Base-by-base conservation (phyloP, 345 rosid species). In the Brassica incana region DNA sequence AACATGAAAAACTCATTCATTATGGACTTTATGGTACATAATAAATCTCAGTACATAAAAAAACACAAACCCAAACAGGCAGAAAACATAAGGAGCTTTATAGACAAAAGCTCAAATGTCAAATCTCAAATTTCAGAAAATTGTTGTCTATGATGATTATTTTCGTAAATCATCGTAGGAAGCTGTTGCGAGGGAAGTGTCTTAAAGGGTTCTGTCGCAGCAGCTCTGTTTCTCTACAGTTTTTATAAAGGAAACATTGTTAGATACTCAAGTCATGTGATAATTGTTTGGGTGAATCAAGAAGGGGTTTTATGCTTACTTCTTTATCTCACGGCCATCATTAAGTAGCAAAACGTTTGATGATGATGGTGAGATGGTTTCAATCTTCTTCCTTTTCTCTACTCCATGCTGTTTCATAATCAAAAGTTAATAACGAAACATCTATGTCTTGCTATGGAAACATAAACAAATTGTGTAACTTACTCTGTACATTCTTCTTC, bases 401-500 rank as follows among this genome's bases (percentile, higher is more conserved):
- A 6, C 73, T 18, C 20, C 67, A n/a, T 81, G 75, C 77, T 65
- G 48, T 67, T 40, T 25, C 50, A n/a, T 3, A 65, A 69, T 30
- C 45, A 58, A 43, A 43, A 33, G 67, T 70, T 15, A 74, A 33
- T 35, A 27, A 25, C 5, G 45, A 59, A 11, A 45, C 52, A 43
- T 65, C 20, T 8, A 1, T 50, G 5, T 40, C 50, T 43, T 27
- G 33, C 1, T 58, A 18, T 7, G 10, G 6, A 33, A 38, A 33
- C 40, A 11, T n/a, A 15, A n/a, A 2, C 5, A 2, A 35, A 43
- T 3, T 8, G 15, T 10, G 29, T 43, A 63, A 86, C 97, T 90
- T 76, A 92, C 99, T 80, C 85, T 36, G 74, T 59, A 60, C 85
- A 86, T 68, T 90, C 97, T 72, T 91, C 97, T 78, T 91, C 97